Conservation (phyloP, 1,284 basidiomycete species). For the Cutaneotrichosporon cutaneum region DNA sequence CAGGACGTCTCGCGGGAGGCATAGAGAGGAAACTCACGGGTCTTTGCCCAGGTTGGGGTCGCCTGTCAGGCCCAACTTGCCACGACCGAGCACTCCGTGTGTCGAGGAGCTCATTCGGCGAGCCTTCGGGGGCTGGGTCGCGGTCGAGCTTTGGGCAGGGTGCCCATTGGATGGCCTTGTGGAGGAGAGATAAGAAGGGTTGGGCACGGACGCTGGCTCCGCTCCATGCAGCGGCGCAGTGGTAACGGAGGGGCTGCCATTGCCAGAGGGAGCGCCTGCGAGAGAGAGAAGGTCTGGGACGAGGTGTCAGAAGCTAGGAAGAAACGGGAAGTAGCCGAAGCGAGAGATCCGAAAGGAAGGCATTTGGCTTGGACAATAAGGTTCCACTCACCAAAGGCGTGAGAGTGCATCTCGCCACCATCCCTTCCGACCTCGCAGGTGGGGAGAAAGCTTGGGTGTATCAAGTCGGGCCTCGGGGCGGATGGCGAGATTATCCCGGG, state of each 20-base stretch:
- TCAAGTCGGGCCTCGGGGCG: slow-evolving; percentile 32
- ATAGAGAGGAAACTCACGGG: neutral
- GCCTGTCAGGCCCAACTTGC: slow-evolving; percentile 45
- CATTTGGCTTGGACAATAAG: neutral
- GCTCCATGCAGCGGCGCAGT: neutral
- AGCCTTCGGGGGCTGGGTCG: slow-evolving; percentile 26
- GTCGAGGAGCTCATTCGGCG: slow-evolving; percentile 48
- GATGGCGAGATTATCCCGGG: slow-evolving; percentile 6
- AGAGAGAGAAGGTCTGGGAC: slow-evolving; percentile 43
- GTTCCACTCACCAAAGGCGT: slow-evolving; percentile 46
- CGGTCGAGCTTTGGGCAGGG: slow-evolving; percentile 12
- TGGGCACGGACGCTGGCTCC: slow-evolving; percentile 41
- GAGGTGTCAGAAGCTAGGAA: slow-evolving; percentile 4
- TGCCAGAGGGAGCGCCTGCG: slow-evolving; percentile 15
- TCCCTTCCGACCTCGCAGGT: slow-evolving; percentile 44
- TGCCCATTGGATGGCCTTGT: slow-evolving; percentile 32
- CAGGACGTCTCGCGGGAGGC: neutral
- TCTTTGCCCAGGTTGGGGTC: slow-evolving; percentile 21
- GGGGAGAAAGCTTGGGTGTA: slow-evolving; percentile 46
- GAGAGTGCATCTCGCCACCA: slow-evolving; percentile 48
- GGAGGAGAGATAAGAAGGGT: slow-evolving; percentile 38
- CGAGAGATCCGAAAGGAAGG: slow-evolving; percentile 4
- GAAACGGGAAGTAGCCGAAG: neutral
- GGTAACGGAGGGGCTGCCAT: neutral
- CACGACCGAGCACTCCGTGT: slow-evolving; percentile 47